These are phyloP conservation scores for Leishmania arabica DNA, from an alignment of 208 protist genomes.

Conservation along the genomic window DNA sequence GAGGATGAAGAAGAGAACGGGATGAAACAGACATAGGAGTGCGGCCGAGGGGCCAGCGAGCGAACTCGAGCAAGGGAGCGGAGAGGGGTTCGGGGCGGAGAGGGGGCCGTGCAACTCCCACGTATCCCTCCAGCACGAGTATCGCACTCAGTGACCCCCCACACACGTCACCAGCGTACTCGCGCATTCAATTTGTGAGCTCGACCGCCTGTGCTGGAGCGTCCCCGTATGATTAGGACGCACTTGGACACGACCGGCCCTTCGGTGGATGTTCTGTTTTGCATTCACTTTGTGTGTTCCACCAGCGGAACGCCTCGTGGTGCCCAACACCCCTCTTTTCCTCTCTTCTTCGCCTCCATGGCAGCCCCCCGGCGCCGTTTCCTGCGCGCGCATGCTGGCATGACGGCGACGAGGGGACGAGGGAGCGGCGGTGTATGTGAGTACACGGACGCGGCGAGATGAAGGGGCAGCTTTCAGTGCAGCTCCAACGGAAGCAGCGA, in stretches of 20 bases:
- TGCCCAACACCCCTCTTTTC: background rate
- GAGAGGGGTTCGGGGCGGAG: background rate
- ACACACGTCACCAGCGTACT: background rate
- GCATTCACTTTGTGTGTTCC: background rate
- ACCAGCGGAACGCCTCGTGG: background rate
- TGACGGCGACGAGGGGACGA: background rate
- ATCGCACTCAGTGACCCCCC: no score
- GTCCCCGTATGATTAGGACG: background rate
- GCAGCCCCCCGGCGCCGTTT: background rate
- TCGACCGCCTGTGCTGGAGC: background rate
- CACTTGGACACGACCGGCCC: background rate
- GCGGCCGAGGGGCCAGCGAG: background rate
- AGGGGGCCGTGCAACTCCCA: background rate
- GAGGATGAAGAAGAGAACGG: background rate
- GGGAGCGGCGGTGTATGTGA: background rate
- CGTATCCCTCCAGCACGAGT: background rate
- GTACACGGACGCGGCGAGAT: background rate
- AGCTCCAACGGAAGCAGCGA: background rate
- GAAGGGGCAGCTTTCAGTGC: background rate
- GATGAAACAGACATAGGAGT: background rate
- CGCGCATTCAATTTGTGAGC: background rate
- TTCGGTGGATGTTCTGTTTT: background rate
- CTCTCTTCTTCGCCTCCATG: background rate
- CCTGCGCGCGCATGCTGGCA: background rate
- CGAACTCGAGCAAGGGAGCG: background rate